Evolutionary conservation across 345 rosid genomes (phyloP).

Genomic region (Syzygium oleosum): DNA sequence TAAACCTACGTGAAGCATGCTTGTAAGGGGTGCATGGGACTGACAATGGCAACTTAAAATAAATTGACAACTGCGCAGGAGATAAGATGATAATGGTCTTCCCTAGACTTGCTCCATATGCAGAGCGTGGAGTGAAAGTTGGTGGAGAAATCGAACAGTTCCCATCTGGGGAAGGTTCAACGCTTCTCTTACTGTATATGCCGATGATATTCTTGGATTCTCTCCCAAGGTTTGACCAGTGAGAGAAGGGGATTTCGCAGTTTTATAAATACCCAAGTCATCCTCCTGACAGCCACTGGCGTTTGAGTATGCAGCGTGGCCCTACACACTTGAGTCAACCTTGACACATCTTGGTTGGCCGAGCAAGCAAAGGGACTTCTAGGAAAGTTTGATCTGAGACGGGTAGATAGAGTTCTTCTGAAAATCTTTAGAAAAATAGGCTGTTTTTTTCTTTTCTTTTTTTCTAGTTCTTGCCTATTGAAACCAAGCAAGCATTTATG

Average conservation of each 20-base stretch:
- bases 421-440: not conserved
- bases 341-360: not conserved
- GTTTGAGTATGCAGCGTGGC: not conserved
- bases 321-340: not conserved
- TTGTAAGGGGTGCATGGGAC: not conserved
- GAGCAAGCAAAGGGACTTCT: not conserved
- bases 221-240: not conserved
- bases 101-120: not conserved
- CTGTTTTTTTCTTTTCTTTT: not conserved
- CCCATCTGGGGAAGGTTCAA: not conserved
- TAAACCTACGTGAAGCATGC: not conserved
- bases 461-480: not conserved
- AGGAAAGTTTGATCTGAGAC: not conserved
- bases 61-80: not conserved
- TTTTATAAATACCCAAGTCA: not conserved
- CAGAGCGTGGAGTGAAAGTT: not conserved
- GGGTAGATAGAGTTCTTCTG: not conserved
- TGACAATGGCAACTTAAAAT: not conserved
- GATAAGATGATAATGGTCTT: not conserved
- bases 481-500: not conserved
- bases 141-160: not conserved
- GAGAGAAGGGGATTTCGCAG: not conserved
- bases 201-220: not conserved
- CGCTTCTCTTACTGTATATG: not conserved
- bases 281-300: not conserved